These are phyloP conservation scores for Rhypophila decipiens DNA, from an alignment of 495 filamentous ascomycete genomes.

Conservation along the genomic window DNA sequence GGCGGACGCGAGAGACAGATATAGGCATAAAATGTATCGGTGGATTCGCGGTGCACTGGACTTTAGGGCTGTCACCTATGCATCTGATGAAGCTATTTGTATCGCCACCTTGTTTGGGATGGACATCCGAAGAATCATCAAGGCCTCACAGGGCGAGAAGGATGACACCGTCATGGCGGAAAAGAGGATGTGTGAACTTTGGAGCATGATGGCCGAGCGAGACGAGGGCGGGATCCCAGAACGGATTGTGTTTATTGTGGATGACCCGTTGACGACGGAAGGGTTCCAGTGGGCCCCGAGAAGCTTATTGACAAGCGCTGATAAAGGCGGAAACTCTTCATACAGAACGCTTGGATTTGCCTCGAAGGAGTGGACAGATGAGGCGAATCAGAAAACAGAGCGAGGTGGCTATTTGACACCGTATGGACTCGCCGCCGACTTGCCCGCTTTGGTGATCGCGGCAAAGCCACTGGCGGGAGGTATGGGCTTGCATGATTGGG, in stretches of 20 bases:
- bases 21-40: slow-evolving; percentile 1
- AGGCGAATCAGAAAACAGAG: too few species aligned
- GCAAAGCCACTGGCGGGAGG: neutral
- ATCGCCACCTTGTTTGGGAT: slow-evolving; percentile 25
- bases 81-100: slow-evolving; percentile 29
- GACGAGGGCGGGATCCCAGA: slow-evolving; percentile 14
- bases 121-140: slow-evolving; percentile 12
- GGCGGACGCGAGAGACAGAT: neutral
- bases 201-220: slow-evolving; percentile 10
- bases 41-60: slow-evolving; percentile 14
- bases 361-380: neutral
- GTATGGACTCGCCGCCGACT: neutral
- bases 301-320: neutral
- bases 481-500: neutral
- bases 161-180: neutral
- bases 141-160: neutral
- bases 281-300: slow-evolving; percentile 19
- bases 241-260: slow-evolving; percentile 16
- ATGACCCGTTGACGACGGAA: slow-evolving; percentile 5
- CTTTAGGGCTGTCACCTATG: slow-evolving; percentile 23
- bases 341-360: neutral
- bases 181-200: slow-evolving; percentile 17
- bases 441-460: neutral
- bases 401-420: neutral
- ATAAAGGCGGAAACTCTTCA: neutral